phyloP scores from a whole-genome alignment of 805 yeast species.

The Brettanomyces custersianus region DNA sequence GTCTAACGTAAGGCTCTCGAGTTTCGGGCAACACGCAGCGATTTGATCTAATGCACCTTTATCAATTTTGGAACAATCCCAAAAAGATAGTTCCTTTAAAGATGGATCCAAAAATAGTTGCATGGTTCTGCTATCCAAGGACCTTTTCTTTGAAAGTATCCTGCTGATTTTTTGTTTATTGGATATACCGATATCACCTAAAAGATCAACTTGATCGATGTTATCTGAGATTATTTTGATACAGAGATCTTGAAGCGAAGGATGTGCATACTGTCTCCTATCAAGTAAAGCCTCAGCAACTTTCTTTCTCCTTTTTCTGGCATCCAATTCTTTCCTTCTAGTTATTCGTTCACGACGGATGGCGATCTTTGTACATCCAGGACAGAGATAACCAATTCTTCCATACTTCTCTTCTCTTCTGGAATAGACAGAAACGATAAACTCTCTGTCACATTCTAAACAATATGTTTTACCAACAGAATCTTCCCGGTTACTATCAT shows the following conservation, averaged over 20 bases:
- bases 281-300: slow-evolving; percentile 81
- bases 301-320: slow-evolving; percentile 67
- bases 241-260: slow-evolving; percentile 77
- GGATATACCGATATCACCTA: slow-evolving; percentile 78
- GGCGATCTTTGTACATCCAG: slow-evolving; percentile 42
- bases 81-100: slow-evolving; percentile 53
- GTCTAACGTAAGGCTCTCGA: slow-evolving; percentile 55
- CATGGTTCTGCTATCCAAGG: slow-evolving; percentile 64
- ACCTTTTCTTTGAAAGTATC: slow-evolving; percentile 75
- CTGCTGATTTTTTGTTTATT: slow-evolving; percentile 66
- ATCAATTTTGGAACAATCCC: slow-evolving; percentile 86
- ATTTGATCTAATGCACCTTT: slow-evolving; percentile 57
- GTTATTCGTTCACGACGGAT: slow-evolving; percentile 35
- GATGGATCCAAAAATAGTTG: slow-evolving; percentile 62
- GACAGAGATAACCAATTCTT: slow-evolving; percentile 59
- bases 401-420: slow-evolving; percentile 36
- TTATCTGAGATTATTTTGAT: slow-evolving; percentile 56
- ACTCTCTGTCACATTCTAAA: slow-evolving; percentile 50
- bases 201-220: slow-evolving; percentile 65
- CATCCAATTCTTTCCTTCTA: slow-evolving; percentile 47
- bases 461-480: slow-evolving; percentile 33
- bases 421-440: slow-evolving; percentile 61
- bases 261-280: slow-evolving; percentile 49
- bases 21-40: slow-evolving; percentile 69
- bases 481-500: slow-evolving; percentile 33